Conservation (phyloP, 2,329 filamentous ascomycete genomes). For the Fusarium newnesense region DNA sequence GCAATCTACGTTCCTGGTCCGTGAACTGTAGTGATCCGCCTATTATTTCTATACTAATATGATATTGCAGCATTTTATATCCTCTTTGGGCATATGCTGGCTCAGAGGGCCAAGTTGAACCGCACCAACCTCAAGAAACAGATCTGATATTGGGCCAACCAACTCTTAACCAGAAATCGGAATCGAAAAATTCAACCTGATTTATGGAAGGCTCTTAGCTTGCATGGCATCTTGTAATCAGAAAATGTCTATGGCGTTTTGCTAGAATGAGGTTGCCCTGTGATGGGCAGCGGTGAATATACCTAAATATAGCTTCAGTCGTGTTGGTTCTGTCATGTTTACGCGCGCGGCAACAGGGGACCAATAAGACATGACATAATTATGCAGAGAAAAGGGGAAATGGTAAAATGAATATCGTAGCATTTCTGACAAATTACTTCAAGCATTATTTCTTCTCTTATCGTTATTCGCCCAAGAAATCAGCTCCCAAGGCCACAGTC, state of each 20-base stretch:
- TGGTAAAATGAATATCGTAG: not conserved
- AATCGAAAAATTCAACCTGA: fast-evolving
- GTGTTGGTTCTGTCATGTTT: not conserved
- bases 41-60: not conserved
- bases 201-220: not conserved
- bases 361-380: not conserved
- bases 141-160: not conserved
- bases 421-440: not conserved
- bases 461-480: not conserved
- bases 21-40: not conserved
- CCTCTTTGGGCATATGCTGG: slow-evolving; percentile 32
- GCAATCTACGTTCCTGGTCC: slow-evolving; percentile 26
- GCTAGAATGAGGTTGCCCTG: not conserved
- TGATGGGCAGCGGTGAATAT: not conserved
- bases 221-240: not conserved
- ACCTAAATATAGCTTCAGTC: not conserved
- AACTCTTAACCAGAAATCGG: not conserved
- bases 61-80: slow-evolving; percentile 19
- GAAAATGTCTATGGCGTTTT: too few species aligned
- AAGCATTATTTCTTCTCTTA: not conserved
- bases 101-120: slow-evolving; percentile 31
- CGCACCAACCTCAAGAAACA: not conserved
- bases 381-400: not conserved
- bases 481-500: not conserved
- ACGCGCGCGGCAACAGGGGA: not conserved